phyloP scores from a whole-genome alignment of 306 rosid genomes.

The Cicer arietinum region DNA sequence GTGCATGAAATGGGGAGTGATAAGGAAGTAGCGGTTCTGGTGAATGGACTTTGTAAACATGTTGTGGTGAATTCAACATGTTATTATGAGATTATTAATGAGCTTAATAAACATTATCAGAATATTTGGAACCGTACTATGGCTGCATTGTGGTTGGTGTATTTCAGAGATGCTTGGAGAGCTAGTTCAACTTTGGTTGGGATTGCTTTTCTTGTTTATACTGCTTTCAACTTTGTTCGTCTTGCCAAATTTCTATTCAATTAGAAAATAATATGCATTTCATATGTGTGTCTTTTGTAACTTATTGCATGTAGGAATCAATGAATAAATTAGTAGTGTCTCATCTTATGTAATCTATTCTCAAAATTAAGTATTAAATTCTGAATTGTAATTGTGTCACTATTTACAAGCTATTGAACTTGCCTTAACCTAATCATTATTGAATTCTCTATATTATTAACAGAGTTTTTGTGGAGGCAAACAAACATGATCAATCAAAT shows the following conservation, averaged over 20 bases:
- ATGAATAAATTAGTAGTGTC: not conserved
- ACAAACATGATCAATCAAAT: too few species aligned
- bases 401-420: too few species aligned
- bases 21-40: slow-evolving; percentile 50
- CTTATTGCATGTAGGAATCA: not conserved
- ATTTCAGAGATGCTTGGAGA: slow-evolving; percentile 71
- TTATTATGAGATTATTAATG: slow-evolving; percentile 24
- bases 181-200: slow-evolving; percentile 67
- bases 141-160: slow-evolving; percentile 56
- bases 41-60: slow-evolving; percentile 50
- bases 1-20: slow-evolving; percentile 57
- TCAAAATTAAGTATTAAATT: not conserved
- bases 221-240: slow-evolving; percentile 44
- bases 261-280: not conserved
- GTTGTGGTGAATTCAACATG: slow-evolving; percentile 46
- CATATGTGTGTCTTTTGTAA: not conserved
- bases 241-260: not conserved
- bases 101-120: slow-evolving; percentile 50
- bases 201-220: slow-evolving; percentile 41
- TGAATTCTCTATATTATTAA: too few species aligned
- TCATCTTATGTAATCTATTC: not conserved
- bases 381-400: too few species aligned
- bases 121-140: slow-evolving; percentile 52
- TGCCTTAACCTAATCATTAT: too few species aligned
- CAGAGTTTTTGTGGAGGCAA: too few species aligned